Conservation (phyloP, 1,284 basidiomycete species). For the Athelia sp. region DNA sequence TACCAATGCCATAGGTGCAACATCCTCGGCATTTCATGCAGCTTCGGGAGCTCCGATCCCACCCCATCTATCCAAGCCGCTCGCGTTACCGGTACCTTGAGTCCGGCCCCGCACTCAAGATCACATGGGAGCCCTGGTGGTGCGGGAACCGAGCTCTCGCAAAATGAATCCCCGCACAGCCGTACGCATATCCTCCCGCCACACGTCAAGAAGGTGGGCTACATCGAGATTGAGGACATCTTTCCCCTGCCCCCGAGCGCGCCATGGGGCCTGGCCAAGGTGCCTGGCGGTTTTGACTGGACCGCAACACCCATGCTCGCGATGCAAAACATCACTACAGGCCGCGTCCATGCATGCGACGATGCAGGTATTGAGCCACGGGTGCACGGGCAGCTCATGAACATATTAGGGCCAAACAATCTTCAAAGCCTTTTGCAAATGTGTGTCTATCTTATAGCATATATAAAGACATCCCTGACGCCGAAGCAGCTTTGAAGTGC, state of each 20-base stretch:
- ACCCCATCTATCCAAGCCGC: conserved; percentile 6
- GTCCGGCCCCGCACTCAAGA: neutral
- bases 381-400: conserved; percentile 20
- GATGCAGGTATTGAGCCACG: conserved; percentile 1
- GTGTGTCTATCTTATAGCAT: conserved; percentile 18
- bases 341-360: conserved; percentile 19
- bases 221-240: conserved; percentile 10
- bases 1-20: conserved; percentile 23
- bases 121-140: conserved; percentile 4
- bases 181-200: neutral
- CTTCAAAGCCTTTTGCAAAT: conserved; percentile 29
- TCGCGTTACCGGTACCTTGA: neutral
- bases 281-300: conserved; percentile 31
- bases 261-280: conserved; percentile 30
- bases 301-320: conserved; percentile 35
- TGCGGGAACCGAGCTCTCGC: neutral
- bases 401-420: conserved; percentile 30
- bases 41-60: conserved; percentile 18
- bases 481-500: conserved; percentile 31
- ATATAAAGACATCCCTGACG: no score
- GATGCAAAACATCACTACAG: conserved; percentile 23
- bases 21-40: conserved; percentile 21
- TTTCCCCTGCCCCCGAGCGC: conserved; percentile 9
- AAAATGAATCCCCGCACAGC: neutral
- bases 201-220: conserved; percentile 1